Conservation (phyloP, 192 early-diverging fungal genomes). For the Coemansia sp. region DNA sequence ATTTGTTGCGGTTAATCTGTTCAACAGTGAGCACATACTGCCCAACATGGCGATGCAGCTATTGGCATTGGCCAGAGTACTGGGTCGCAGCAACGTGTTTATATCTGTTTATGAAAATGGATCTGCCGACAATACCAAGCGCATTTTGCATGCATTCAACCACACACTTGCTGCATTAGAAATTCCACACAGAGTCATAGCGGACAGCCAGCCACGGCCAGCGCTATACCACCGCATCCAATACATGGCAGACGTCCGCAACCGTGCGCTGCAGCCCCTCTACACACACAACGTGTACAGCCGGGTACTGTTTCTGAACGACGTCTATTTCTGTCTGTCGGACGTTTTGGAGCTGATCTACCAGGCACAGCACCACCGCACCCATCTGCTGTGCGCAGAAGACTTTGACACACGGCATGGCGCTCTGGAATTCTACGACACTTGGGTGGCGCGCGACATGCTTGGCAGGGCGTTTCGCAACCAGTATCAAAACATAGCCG, state of each 20-base stretch:
- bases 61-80: slow-evolving; percentile 23
- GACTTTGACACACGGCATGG: slow-evolving; percentile 44
- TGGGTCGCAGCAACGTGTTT: slow-evolving; percentile 36
- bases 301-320: slow-evolving; percentile 47
- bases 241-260: slow-evolving; percentile 50
- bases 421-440: slow-evolving; percentile 46
- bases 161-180: slow-evolving; percentile 10
- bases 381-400: slow-evolving; percentile 54
- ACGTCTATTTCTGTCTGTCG: slow-evolving; percentile 47
- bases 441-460: slow-evolving; percentile 53
- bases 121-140: slow-evolving; percentile 39
- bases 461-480: slow-evolving; percentile 41
- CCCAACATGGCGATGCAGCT: slow-evolving; percentile 47
- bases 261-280: slow-evolving; percentile 46
- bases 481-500: slow-evolving; percentile 32
- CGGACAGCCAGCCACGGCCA: slow-evolving; percentile 11
- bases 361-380: slow-evolving; percentile 41
- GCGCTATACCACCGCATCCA: slow-evolving; percentile 39
- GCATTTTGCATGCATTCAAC: slow-evolving; percentile 23
- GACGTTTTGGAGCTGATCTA: slow-evolving; percentile 53
- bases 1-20: slow-evolving; percentile 42
- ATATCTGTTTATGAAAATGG: slow-evolving; percentile 54
- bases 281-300: slow-evolving; percentile 13
- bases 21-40: slow-evolving; percentile 43
- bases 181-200: slow-evolving; percentile 25